A percentile compares a stretch with the other conserved stretches of the same genome.
phyloP scores from a whole-genome alignment of 495 filamentous ascomycete genomes.

The Lophium mytilinum region DNA sequence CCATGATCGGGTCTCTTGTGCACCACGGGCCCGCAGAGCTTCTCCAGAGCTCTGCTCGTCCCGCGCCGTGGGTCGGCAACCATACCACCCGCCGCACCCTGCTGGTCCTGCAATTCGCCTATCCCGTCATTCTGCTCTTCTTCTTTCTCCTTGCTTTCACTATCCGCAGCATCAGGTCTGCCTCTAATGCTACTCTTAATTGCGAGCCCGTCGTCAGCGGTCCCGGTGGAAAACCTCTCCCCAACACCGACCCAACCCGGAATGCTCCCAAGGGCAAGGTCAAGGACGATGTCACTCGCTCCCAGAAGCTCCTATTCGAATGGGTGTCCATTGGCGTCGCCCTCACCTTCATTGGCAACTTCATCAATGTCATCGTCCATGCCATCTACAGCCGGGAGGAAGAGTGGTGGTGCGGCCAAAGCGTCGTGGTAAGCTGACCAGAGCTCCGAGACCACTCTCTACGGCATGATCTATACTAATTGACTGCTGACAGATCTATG shows the following conservation, averaged over 20 bases:
- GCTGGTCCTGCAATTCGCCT: conserved; percentile 49
- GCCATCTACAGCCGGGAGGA: conserved; percentile 56
- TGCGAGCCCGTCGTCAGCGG: conserved; percentile 40
- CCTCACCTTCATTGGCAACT: conserved; percentile 66
- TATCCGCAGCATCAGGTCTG: conserved; percentile 49
- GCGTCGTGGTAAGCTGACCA: conserved; percentile 60
- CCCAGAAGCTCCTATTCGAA: conserved; percentile 60
- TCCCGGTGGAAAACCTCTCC: conserved; percentile 72
- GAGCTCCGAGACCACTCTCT: background rate
- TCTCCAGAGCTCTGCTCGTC: background rate
- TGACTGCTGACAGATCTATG: conserved; percentile 57
- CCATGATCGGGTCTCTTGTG: too few relatives aligned
- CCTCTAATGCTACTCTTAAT: conserved; percentile 31
- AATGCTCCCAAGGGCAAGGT: conserved; percentile 38
- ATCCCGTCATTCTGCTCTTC: conserved; percentile 57
- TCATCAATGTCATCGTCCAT: conserved; percentile 66
- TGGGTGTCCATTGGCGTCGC: conserved; percentile 61
- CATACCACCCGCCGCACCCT: conserved; percentile 33
- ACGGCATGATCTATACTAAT: background rate
- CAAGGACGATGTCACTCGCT: conserved; percentile 46
- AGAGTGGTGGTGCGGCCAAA: conserved; percentile 87
- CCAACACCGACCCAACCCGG: conserved; percentile 46
- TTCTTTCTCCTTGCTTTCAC: conserved; percentile 62
- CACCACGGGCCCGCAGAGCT: too few relatives aligned
- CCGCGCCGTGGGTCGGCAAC: background rate